Base-by-base conservation (phyloP, 2,329 filamentous ascomycete species). In the Macrophomina pseudophaseolina region DNA sequence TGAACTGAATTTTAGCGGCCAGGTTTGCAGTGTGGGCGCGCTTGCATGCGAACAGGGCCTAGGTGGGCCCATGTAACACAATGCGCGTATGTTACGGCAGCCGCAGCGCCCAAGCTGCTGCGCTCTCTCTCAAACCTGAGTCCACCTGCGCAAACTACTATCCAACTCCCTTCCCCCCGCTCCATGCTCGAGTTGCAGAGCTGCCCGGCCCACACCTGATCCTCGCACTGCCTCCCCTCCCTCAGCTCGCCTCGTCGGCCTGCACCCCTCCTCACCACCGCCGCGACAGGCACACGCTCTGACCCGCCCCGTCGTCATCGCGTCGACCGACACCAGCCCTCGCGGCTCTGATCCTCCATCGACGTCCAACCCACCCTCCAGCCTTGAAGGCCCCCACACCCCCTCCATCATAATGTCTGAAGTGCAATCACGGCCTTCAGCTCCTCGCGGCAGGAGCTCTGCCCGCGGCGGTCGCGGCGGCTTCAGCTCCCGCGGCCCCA, bases 371-470 rank as follows among this genome's bases (percentile, higher is more conserved):
- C 70, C 70, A 72, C 67, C 71, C 70, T 71, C 71, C 35, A 38
- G 68, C 73, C 70, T 70, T 71, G 59, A 68, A 66, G 66, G 69
- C 72, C 69, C 63, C 68, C 70, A 70, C 69, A 16, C 67, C 71
- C 46, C 58, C 16, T 35, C 65, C 54, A 44, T 66, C 79, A 82
- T 79, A 84, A 98, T 98, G 95, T 97, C 95, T 87, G 94, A 98
- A 88, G 88, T 92, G 84, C 91, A 93, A 86, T 87, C 91, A 83
- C 88, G 94, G 87, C 87, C 91, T 79, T 87, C 89, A 81, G 89
- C 92, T 83, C 89, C 85, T 72, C 92, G 94, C 84, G 94, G 94
- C 83, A 91, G 95, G 88, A 93, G 92, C 84, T 91, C 93, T 80
- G 87, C 90, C 81, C 91, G 94, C 81, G 94, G 94, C 79, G 93